Conservation (phyloP, 805 yeast genomes). For the Yarrowia deformans region DNA sequence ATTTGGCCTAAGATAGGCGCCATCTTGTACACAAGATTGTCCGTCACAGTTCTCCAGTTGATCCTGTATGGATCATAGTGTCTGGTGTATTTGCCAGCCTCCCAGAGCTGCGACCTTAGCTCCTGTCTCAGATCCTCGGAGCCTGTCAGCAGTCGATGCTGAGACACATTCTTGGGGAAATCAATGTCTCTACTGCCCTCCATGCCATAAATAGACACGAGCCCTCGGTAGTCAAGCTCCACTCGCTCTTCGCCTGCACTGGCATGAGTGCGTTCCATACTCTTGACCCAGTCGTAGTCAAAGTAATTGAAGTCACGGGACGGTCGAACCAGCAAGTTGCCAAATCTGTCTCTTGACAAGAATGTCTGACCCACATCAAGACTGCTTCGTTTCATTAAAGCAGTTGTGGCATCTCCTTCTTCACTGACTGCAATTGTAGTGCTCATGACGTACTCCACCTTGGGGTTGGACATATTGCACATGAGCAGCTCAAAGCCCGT, state of each 20-base stretch:
- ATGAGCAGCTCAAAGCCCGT: conserved; percentile 65
- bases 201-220: conserved; percentile 22
- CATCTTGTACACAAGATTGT: conserved; percentile 17
- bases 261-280: conserved; percentile 12
- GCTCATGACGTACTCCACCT: conserved; percentile 53
- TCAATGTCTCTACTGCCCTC: conserved; percentile 17
- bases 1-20: conserved; percentile 17
- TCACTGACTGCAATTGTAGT: conserved; percentile 11
- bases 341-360: conserved; percentile 6
- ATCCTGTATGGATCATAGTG: conserved; percentile 15
- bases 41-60: conserved; percentile 22
- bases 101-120: conserved; percentile 10
- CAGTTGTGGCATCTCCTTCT: not conserved
- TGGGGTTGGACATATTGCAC: conserved; percentile 60
- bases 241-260: conserved; percentile 17
- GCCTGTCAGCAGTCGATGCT: conserved; percentile 22
- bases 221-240: conserved; percentile 21
- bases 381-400: not conserved
- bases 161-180: conserved; percentile 28
- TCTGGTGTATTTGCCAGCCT: conserved; percentile 1
- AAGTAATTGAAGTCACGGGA: conserved; percentile 10
- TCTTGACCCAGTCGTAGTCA: conserved; percentile 33
- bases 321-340: conserved; percentile 1
- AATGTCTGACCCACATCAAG: conserved; percentile 1
- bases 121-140: conserved; percentile 22